Base-by-base conservation (phyloP, 495 filamentous ascomycete genomes). In the Friedmanniomyces endolithicus region DNA sequence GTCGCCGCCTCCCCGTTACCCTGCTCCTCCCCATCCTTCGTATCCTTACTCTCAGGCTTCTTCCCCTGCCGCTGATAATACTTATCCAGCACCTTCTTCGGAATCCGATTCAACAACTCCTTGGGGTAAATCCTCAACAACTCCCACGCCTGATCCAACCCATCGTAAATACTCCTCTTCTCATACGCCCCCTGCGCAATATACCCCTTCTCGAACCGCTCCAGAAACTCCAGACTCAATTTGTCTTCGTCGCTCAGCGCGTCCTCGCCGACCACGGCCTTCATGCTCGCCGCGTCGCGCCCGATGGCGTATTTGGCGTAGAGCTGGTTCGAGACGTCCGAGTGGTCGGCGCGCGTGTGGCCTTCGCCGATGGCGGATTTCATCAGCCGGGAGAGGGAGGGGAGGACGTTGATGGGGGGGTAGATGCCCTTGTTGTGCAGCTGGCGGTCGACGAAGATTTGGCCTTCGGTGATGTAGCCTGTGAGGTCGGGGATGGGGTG, bases 271-370 rank as follows among this genome's bases (percentile, higher is more conserved):
- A 99, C 94, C 67, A 99, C 92, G 50, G 92, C 92, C 75, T 99
- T 99, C 92, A 99, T 99, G 69, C 88, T 83, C 40, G 92, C 94
- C 0, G 90, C 92, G 67, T 99, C 92, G 74, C 88, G 87, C 67
- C 92, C 92, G 66, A 99, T 97, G 69, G 92, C 92, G 70, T 99
- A 99, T 74, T 99, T 99, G 68, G 92, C 92, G 71, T 99, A 99
- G 55, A 99, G 80, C 75, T 99, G 92, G 76, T 97, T 97, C 55
- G 94, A 97, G 35, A 99, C 92, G 71, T 99, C 92, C 54, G 86
- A 85, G 72, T 99, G 92, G 67, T 99, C 92, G 72, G 86, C 87
- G 58, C 92, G 84, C 2, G 92, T 97, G 74, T 85, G 90, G 58
- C 86, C 87, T 71, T 95, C 88, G 65, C 94, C 94, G 61, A 99